These are phyloP conservation scores for Trichoderma endophyticum DNA, from an alignment of 2,329 filamentous ascomycete genomes.

Conservation along the genomic window DNA sequence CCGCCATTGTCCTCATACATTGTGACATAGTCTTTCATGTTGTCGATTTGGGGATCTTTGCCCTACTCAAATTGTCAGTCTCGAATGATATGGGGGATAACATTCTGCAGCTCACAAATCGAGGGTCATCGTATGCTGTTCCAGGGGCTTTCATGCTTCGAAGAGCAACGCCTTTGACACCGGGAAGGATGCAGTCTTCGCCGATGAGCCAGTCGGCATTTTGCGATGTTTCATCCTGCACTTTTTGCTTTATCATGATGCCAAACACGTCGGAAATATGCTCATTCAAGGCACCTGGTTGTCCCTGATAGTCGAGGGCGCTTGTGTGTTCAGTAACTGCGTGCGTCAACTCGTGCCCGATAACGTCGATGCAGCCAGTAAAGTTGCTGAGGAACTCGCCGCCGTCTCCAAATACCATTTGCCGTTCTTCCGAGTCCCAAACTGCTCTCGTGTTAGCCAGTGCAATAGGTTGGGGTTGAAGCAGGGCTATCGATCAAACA, in stretches of 20 bases:
- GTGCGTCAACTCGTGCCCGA: slow-evolving; percentile 57
- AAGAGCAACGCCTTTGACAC: slow-evolving; percentile 49
- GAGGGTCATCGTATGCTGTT: slow-evolving; percentile 50
- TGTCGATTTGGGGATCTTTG: slow-evolving; percentile 50
- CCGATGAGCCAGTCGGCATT: slow-evolving; percentile 55
- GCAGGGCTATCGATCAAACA: background rate
- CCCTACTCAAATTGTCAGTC: slow-evolving; percentile 32
- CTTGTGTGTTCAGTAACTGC: slow-evolving; percentile 51
- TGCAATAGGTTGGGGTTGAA: background rate
- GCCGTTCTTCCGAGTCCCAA: slow-evolving; percentile 47
- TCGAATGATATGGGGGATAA: background rate
- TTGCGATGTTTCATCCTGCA: slow-evolving; percentile 42
- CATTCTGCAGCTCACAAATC: slow-evolving; percentile 39
- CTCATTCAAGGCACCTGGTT: slow-evolving; percentile 56
- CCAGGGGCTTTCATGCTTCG: slow-evolving; percentile 54
- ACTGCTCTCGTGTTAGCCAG: slow-evolving; percentile 29
- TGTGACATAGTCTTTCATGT: slow-evolving; percentile 43
- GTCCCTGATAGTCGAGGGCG: slow-evolving; percentile 48
- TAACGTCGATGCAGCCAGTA: slow-evolving; percentile 51
- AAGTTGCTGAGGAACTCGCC: slow-evolving; percentile 51
- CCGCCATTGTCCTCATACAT: slow-evolving; percentile 49
- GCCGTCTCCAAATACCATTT: slow-evolving; percentile 58
- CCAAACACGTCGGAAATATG: slow-evolving; percentile 56
- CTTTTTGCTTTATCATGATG: slow-evolving; percentile 55
- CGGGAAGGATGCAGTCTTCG: slow-evolving; percentile 50